phyloP scores from a whole-genome alignment of 805 yeast genomes.

The Pichia scutulata region DNA sequence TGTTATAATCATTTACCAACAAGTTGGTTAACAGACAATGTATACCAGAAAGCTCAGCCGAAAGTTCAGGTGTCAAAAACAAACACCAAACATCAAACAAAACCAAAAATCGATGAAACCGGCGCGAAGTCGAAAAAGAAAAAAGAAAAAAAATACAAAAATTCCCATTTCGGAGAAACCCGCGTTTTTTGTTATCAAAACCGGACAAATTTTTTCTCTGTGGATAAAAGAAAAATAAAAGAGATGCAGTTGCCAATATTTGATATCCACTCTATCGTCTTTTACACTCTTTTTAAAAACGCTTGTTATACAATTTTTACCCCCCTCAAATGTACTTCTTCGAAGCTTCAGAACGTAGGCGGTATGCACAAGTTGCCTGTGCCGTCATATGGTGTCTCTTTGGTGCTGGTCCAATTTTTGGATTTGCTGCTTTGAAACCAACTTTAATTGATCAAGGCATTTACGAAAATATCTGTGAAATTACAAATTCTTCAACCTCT shows the following conservation, averaged over 20 bases:
- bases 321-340: conserved; percentile 25
- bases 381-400: conserved; percentile 49
- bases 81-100: too few relatives aligned
- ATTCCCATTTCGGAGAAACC: background rate
- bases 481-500: conserved; percentile 9
- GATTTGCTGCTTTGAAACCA: conserved; percentile 54
- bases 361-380: conserved; percentile 37
- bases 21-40: background rate
- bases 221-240: background rate
- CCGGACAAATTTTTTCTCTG: background rate
- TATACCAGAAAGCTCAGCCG: background rate
- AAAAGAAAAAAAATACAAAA: too few relatives aligned
- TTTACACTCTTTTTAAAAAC: too few relatives aligned
- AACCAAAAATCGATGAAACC: background rate
- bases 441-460: conserved; percentile 41
- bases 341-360: conserved; percentile 23
- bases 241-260: background rate
- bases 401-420: conserved; percentile 53
- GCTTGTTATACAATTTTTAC: background rate
- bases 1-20: too few relatives aligned
- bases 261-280: background rate
- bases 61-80: background rate
- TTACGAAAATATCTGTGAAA: conserved; percentile 35
- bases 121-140: background rate
- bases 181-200: background rate